phyloP scores from a whole-genome alignment of 176 grass and related monocot species.

The Phragmites australis region DNA sequence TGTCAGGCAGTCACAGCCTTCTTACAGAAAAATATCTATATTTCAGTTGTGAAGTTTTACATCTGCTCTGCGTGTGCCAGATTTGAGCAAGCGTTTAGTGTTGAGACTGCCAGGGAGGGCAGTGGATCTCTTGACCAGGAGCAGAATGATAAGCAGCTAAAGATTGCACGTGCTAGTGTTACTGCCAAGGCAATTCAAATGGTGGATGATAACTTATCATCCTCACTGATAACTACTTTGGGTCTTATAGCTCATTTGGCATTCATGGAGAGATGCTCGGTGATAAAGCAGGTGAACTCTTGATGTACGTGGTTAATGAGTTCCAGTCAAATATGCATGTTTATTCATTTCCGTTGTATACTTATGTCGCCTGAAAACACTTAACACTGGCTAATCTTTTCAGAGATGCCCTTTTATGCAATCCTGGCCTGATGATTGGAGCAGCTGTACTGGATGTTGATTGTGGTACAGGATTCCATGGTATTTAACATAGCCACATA shows the following conservation, averaged over 20 bases:
- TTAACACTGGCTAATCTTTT: slow-evolving; percentile 15
- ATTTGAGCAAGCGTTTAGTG: slow-evolving; percentile 28
- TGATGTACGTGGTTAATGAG: neutral
- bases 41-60: neutral
- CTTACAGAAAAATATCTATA: neutral
- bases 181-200: slow-evolving; percentile 50
- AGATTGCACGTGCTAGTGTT: slow-evolving; percentile 39
- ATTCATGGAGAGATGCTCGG: slow-evolving; percentile 78
- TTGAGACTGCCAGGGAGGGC: slow-evolving; percentile 5
- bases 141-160: slow-evolving; percentile 50
- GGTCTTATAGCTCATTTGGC: slow-evolving; percentile 62
- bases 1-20: neutral
- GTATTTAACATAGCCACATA: slow-evolving; percentile 41
- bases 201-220: too few species aligned
- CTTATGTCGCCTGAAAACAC: neutral
- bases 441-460: slow-evolving; percentile 71
- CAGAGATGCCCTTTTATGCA: slow-evolving; percentile 61
- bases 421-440: slow-evolving; percentile 57
- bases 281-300: slow-evolving; percentile 49
- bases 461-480: slow-evolving; percentile 76
- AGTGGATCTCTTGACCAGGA: slow-evolving; percentile 25
- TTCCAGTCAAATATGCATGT: neutral
- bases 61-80: neutral
- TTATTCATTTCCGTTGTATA: neutral
- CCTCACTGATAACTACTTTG: slow-evolving; percentile 73